Evolutionary conservation across 192 early-diverging fungal species (phyloP).

Genomic region (Radiomyces spectabilis): DNA sequence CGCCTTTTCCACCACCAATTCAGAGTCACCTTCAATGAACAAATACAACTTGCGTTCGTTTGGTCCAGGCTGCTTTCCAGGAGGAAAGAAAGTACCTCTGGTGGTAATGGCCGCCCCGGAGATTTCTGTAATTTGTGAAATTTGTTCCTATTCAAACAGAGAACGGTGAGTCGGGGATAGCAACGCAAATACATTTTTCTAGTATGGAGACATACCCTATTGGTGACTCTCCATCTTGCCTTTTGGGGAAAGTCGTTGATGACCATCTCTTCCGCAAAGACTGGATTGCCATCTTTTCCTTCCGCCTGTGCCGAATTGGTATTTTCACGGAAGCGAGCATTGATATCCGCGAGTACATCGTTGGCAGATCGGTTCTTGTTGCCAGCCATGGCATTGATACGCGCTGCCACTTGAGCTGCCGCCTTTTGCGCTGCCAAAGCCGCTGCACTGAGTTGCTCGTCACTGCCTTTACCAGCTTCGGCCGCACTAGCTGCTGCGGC

Average conservation of each 20-base stretch:
- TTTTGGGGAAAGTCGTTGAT: slow-evolving; percentile 98
- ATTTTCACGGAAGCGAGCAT: slow-evolving; percentile 35
- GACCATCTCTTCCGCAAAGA: slow-evolving; percentile 79
- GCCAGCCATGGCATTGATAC: slow-evolving; percentile 45
- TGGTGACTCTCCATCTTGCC: slow-evolving; percentile 93
- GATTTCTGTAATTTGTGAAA: slow-evolving; percentile 86
- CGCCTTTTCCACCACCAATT: slow-evolving; percentile 84
- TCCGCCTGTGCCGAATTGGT: slow-evolving; percentile 23
- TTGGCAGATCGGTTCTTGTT: slow-evolving; percentile 39
- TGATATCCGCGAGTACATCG: slow-evolving; percentile 51
- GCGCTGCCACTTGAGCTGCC: slow-evolving; percentile 49
- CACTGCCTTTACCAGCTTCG: neutral
- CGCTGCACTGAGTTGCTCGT: slow-evolving; percentile 3
- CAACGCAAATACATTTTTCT: neutral
- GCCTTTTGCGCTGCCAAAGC: slow-evolving; percentile 32
- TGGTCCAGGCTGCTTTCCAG: slow-evolving; percentile 67
- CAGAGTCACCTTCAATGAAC: slow-evolving; percentile 91
- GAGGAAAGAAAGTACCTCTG: slow-evolving; percentile 80
- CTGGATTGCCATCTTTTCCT: slow-evolving; percentile 25
- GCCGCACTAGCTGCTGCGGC: slow-evolving; percentile 6
- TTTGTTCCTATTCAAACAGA: slow-evolving; percentile 58
- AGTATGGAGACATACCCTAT: slow-evolving; percentile 49
- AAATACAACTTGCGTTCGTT: slow-evolving; percentile 90
- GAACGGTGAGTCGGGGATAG: neutral
- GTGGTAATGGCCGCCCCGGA: slow-evolving; percentile 95